Percentiles rank a stretch among this genome's conserved stretches.
These are phyloP conservation scores for Protomyces pachydermus DNA, from an alignment of 1,139 yeast species.

Conservation along the genomic window DNA sequence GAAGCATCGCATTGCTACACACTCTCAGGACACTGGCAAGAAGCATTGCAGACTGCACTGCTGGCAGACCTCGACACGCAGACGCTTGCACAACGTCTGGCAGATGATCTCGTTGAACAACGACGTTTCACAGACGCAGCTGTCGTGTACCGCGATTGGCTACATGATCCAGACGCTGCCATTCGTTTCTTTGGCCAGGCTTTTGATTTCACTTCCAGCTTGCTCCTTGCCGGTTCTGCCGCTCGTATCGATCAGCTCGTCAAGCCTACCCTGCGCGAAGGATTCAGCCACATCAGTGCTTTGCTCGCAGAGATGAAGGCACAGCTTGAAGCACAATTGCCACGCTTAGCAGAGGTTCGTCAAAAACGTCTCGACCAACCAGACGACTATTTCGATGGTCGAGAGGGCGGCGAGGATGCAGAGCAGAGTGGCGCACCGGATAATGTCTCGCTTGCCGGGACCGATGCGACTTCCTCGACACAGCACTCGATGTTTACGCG, in stretches of 20 bases:
- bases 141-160: conserved; percentile 58
- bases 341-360: conserved; percentile 77
- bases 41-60: conserved; percentile 63
- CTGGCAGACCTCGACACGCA: conserved; percentile 36
- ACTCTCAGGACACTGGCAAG: conserved; percentile 67
- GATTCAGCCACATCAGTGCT: conserved; percentile 82
- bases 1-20: conserved; percentile 68
- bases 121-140: conserved; percentile 85
- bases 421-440: conserved; percentile 55
- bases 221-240: conserved; percentile 52
- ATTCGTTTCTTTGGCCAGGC: conserved; percentile 67
- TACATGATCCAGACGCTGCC: conserved; percentile 59
- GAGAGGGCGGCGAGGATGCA: conserved; percentile 44
- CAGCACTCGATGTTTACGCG: conserved; percentile 90
- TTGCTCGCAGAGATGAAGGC: conserved; percentile 84
- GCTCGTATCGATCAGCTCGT: conserved; percentile 49
- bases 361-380: conserved; percentile 80
- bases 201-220: conserved; percentile 69
- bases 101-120: conserved; percentile 56
- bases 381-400: conserved; percentile 58
- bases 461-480: conserved; percentile 64
- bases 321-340: conserved; percentile 77
- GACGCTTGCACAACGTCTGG: conserved; percentile 43
- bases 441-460: conserved; percentile 89
- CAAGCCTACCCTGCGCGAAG: conserved; percentile 75